Conservation (phyloP, 2,329 filamentous ascomycete species). For the Calycina herbarum region DNA sequence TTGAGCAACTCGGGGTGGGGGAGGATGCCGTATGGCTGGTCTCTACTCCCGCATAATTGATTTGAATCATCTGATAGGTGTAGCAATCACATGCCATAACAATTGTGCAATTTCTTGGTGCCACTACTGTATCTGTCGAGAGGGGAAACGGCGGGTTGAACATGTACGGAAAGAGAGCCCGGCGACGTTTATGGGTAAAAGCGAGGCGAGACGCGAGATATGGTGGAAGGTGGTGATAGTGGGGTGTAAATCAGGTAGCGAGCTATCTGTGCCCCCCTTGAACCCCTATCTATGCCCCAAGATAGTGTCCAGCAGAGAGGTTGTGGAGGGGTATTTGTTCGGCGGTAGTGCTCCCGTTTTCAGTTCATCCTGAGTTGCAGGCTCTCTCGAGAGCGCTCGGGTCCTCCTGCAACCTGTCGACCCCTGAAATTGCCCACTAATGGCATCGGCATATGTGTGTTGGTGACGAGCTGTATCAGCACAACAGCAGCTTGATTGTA, state of each 20-base stretch:
- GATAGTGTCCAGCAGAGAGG: no score
- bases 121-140: background rate
- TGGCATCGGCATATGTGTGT: background rate
- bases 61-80: slow-evolving; percentile 13
- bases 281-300: background rate
- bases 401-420: background rate
- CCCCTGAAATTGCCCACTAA: background rate
- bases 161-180: background rate
- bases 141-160: slow-evolving; percentile 9
- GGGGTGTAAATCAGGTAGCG: background rate
- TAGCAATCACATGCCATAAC: slow-evolving; percentile 10
- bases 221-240: background rate
- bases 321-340: background rate
- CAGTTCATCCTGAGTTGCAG: background rate
- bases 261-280: slow-evolving; percentile 1
- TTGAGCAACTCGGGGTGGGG: slow-evolving; percentile 13
- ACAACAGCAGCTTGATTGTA: slow-evolving; percentile 1
- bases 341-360: background rate
- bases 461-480: no score
- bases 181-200: slow-evolving; percentile 7
- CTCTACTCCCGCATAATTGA: slow-evolving; percentile 7
- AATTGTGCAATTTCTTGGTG: background rate
- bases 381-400: background rate
- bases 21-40: slow-evolving; percentile 13
- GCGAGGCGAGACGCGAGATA: slow-evolving; percentile 7